Evolutionary conservation across 495 filamentous ascomycete genomes (phyloP).

Genomic region (Xylaria castorea): DNA sequence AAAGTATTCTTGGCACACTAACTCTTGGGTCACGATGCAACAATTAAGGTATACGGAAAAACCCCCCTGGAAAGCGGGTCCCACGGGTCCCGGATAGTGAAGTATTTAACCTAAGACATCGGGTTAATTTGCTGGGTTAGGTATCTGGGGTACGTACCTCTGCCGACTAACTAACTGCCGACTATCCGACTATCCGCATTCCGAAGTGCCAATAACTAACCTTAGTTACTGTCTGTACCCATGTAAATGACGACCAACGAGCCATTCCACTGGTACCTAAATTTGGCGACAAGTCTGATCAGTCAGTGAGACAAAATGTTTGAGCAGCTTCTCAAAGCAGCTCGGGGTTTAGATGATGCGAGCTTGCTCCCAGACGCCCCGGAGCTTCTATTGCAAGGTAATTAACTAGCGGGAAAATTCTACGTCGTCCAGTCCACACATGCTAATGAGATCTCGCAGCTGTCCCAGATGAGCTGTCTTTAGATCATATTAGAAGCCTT

Average conservation of each 20-base stretch:
- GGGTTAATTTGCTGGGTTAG: background rate
- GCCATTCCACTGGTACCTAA: too few species aligned
- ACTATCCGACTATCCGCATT: background rate
- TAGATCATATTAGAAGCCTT: background rate
- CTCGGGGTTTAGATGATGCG: background rate
- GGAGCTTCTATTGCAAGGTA: conserved; percentile 1
- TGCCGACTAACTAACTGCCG: background rate
- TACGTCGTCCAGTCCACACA: background rate
- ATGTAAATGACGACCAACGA: background rate
- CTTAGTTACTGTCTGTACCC: too few species aligned
- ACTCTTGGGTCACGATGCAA: too few species aligned
- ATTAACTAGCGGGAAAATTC: background rate
- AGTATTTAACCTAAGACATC: too few species aligned
- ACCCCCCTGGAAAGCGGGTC: too few species aligned
- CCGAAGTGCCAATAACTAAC: background rate
- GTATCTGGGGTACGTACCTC: background rate
- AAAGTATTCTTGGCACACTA: too few species aligned
- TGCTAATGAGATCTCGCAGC: conserved; percentile 19
- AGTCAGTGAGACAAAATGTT: conserved; percentile 3
- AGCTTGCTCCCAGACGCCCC: conserved; percentile 2
- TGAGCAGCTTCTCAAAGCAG: conserved; percentile 10
- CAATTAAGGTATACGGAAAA: too few species aligned
- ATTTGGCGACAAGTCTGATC: background rate
- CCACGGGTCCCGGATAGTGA: too few species aligned
- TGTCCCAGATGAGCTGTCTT: conserved; percentile 12